Evolutionary conservation across 192 early-diverging fungal species (phyloP).

Genomic region (Phlyctochytrium bullatum): DNA sequence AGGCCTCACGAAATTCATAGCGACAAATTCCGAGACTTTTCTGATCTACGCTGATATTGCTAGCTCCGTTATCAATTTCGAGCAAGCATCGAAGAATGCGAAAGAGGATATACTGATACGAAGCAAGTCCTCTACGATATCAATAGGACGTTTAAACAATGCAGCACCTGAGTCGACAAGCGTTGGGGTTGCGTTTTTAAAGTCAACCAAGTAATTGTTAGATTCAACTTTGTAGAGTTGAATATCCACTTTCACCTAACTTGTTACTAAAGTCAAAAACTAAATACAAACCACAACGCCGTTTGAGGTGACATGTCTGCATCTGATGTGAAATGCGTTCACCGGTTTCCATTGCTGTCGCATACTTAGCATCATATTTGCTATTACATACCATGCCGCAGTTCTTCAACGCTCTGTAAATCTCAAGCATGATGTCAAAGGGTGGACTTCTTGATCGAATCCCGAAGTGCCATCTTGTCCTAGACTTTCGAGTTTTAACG

Average conservation of each 20-base stretch:
- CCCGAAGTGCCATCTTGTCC: slow-evolving; percentile 97
- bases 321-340: slow-evolving; percentile 76
- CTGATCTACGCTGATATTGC: slow-evolving; percentile 74
- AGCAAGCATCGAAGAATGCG: slow-evolving; percentile 96
- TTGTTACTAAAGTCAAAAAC: not conserved
- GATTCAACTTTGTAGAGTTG: slow-evolving; percentile 91
- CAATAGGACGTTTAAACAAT: not conserved
- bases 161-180: slow-evolving; percentile 10
- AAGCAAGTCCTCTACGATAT: slow-evolving; percentile 24
- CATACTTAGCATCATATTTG: slow-evolving; percentile 23
- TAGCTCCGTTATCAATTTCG: slow-evolving; percentile 89
- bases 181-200: slow-evolving; percentile 69
- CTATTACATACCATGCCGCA: slow-evolving; percentile 66
- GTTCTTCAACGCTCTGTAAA: slow-evolving; percentile 88
- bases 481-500: slow-evolving; percentile 38
- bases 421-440: slow-evolving; percentile 94
- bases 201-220: slow-evolving; percentile 94
- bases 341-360: slow-evolving; percentile 79
- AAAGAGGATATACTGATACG: slow-evolving; percentile 56
- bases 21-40: no score
- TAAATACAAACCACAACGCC: slow-evolving; percentile 26
- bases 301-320: slow-evolving; percentile 13
- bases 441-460: slow-evolving; percentile 90
- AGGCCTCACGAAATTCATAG: not conserved
- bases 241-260: slow-evolving; percentile 83